Percentiles rank a stretch among this genome's conserved stretches.
phyloP scores from a whole-genome alignment of 768 basidiomycete genomes.

The Tricholomella constricta region DNA sequence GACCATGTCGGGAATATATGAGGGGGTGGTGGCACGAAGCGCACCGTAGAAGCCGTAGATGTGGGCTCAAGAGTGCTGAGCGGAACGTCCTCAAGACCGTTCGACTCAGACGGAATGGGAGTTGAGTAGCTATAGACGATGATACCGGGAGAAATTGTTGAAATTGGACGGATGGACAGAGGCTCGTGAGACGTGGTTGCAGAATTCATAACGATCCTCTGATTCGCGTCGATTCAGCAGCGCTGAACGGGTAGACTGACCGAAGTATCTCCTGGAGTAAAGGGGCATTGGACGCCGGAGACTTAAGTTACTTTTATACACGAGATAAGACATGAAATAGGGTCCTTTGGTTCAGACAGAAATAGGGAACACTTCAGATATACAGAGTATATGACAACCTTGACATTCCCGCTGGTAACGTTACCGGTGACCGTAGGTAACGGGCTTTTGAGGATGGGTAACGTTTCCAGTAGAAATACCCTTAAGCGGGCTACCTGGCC shows the following conservation, averaged over 20 bases:
- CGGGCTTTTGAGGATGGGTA: no score
- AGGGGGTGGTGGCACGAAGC: slow-evolving; percentile 6
- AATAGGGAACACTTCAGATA: background rate
- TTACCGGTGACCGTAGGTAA: no score
- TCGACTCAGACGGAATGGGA: background rate
- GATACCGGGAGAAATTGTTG: background rate
- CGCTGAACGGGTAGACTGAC: background rate
- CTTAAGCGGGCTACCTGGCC: no score
- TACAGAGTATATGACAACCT: no score
- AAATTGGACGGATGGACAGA: background rate
- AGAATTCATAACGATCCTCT: background rate
- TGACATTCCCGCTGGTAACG: no score
- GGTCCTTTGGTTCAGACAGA: background rate
- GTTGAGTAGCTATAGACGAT: slow-evolving; percentile 2
- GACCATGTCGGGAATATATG: slow-evolving; percentile 14
- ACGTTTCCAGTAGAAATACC: no score
- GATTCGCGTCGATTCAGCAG: background rate
- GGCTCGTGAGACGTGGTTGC: background rate
- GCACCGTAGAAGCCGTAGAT: background rate
- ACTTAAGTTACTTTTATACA: background rate
- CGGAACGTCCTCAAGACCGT: background rate
- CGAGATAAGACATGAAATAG: slow-evolving; percentile 3
- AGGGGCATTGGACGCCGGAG: background rate
- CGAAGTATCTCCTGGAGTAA: background rate
- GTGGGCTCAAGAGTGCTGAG: background rate